Evolutionary conservation across 202 grass and related monocot genomes (phyloP), one percentile per base, ranked within the genome.

Genomic region (Zizania palustris): DNA sequence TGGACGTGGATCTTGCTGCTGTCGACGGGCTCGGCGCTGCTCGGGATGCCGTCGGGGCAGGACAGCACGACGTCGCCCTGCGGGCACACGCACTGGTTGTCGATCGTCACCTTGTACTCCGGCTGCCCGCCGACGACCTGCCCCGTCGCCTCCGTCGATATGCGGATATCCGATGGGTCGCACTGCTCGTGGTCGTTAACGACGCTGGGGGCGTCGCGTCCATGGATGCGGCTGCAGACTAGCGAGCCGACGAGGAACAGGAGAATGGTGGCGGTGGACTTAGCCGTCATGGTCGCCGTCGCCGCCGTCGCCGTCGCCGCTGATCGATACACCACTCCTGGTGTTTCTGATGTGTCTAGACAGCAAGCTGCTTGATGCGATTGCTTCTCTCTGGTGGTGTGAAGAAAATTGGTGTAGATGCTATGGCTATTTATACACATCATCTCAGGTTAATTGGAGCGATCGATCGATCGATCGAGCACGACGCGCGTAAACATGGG

Each of bases 21-120:
- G 50, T 72, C 49, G 8, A 22, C 40, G 57, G 11, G 4, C 11
- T 18, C 51, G 8, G 16, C 18, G 46, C 51, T 16, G 46, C 37
- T 15, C 5, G 70, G 15, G n/a, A 57, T 1, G 37, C 51, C 70
- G 37, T 42, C 36, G 2, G 5, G 51, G 70, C 70, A 73, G 37
- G 0, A 42, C 34, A 73, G 9, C 37, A 73, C 70, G 3, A 73
- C n/a, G n/a, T 1, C 51, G 0, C 2, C 19, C 53, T 69, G 18
- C 41, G 64, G 15, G 76, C 76, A 79, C 3, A 65, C 19, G 53
- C 65, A 69, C 28, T 21, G 15, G 65, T 79, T 79, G 6, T 12
- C 43, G 33, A 75, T 35, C 59, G 73, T 75, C 43, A 75, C 73
- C 15, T 1, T 0, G 14, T 9, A 34, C 73, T 76, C 45, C 73